phyloP scores from a whole-genome alignment of 768 basidiomycete species.

The Pleurotus eryngii region DNA sequence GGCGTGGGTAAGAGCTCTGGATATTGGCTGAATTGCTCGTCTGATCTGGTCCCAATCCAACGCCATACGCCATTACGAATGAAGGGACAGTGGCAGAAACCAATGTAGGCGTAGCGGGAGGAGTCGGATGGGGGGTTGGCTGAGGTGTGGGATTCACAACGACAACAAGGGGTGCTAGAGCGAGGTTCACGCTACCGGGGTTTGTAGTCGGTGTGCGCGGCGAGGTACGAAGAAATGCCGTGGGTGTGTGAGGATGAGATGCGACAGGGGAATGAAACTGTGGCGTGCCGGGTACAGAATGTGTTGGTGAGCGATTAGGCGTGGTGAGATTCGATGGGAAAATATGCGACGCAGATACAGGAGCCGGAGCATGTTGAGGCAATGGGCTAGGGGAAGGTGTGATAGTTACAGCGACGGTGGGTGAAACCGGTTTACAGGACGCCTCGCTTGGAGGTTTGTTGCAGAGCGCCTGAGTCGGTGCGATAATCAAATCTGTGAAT shows the following conservation, averaged over 20 bases:
- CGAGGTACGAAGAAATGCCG: background rate
- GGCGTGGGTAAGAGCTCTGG: background rate
- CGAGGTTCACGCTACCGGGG: background rate
- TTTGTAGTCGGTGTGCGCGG: constrained; percentile 1
- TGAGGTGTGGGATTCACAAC: constrained; percentile 77
- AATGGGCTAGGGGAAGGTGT: background rate
- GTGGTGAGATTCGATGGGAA: background rate
- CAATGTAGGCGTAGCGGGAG: constrained; percentile 65
- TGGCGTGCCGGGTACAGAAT: background rate
- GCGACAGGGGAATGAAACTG: background rate
- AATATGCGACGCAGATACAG: background rate
- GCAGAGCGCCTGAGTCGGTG: too few species aligned
- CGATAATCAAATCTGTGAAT: background rate
- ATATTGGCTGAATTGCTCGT: background rate
- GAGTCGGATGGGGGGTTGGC: constrained; percentile 75
- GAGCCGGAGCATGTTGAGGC: background rate
- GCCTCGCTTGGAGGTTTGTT: too few species aligned
- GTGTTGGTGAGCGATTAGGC: background rate
- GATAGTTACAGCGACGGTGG: background rate
- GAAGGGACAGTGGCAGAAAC: constrained; percentile 4
- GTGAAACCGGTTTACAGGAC: background rate
- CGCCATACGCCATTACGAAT: background rate
- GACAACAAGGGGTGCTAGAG: constrained; percentile 46
- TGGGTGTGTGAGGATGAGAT: background rate
- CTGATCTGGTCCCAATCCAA: background rate